Evolutionary conservation across 306 rosid genomes (phyloP), one percentile per base, ranked within the genome.

Genomic region (Cicer arietinum): DNA sequence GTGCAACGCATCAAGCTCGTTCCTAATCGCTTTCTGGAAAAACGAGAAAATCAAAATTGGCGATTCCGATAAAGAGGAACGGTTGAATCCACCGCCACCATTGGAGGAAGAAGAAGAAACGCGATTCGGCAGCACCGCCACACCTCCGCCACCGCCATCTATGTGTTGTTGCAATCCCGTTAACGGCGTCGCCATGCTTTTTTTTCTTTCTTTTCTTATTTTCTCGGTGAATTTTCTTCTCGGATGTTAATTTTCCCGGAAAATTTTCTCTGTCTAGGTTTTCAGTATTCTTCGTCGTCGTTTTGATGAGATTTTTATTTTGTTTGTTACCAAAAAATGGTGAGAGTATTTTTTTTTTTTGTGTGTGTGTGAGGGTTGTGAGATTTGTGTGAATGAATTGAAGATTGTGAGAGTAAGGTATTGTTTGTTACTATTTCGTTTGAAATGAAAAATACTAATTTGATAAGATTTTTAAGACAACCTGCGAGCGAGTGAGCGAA

Each of bases 1-100:
- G 82, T 94, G 96, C 50, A 94, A 88, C 47, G 79, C 88, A 66
- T 94, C 98, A 42, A 94, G 97, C 91, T 94, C 98, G 73, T 92
- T 87, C 39, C 97, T 87, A 84, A 92, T 92, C 69, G 99, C 93
- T 79, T 92, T 89, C 35, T 92, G 99, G 74, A 92, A 94, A 69
- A 92, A 86, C 61, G 83, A 83, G 82, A 90, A 94, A 77, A 90
- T 94, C 84, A 90, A 80, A 76, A 94, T 92, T 54, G 99, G 99
- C 58, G 97, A 92, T 70, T 83, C 88, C 59, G 82, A 44, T 78
- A 84, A 70, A 50, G 89, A 83, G 64, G 88, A 81, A 73, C 77
- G 82, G 79, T 63, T 74, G 73, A 90, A 84, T 56, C 80, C 82
- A 40, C 82, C 85, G 50, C 81, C 80, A 43, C 84, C 88, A 75